These are phyloP conservation scores for Perilla frutescens DNA, from an alignment of 257 asterid species.

Conservation along the genomic window DNA sequence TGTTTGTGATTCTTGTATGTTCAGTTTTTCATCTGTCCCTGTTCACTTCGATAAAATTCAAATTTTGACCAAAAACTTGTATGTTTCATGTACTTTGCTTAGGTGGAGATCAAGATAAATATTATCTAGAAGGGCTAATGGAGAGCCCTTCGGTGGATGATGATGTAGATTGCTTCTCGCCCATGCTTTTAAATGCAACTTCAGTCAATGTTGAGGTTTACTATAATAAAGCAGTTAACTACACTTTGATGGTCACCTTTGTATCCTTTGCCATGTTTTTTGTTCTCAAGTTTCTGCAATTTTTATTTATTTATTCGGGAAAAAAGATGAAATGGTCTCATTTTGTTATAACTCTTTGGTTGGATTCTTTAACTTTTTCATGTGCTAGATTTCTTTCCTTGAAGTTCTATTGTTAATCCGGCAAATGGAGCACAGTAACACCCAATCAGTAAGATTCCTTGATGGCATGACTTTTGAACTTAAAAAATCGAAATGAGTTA, in stretches of 20 bases:
- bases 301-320: neutral
- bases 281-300: slow-evolving; percentile 18
- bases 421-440: slow-evolving; percentile 97
- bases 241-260: slow-evolving; percentile 98
- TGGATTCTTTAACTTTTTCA: slow-evolving; percentile 59
- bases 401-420: slow-evolving; percentile 90
- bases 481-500: slow-evolving; percentile 9
- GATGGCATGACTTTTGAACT: neutral
- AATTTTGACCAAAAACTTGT: slow-evolving; percentile 28
- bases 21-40: slow-evolving; percentile 20
- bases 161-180: slow-evolving; percentile 93
- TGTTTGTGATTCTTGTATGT: neutral
- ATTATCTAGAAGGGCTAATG: slow-evolving; percentile 91
- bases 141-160: slow-evolving; percentile 98
- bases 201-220: slow-evolving; percentile 86
- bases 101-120: slow-evolving; percentile 87
- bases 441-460: slow-evolving; percentile 78
- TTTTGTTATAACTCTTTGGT: slow-evolving; percentile 35
- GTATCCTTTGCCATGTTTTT: slow-evolving; percentile 73
- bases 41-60: neutral
- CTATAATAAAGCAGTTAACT: slow-evolving; percentile 94
- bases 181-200: slow-evolving; percentile 89
- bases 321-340: slow-evolving; percentile 1
- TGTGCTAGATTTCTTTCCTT: slow-evolving; percentile 80
- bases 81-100: slow-evolving; percentile 34